These are phyloP conservation scores for Claviceps sp. DNA, from an alignment of 2,329 filamentous ascomycete species.

Conservation along the genomic window DNA sequence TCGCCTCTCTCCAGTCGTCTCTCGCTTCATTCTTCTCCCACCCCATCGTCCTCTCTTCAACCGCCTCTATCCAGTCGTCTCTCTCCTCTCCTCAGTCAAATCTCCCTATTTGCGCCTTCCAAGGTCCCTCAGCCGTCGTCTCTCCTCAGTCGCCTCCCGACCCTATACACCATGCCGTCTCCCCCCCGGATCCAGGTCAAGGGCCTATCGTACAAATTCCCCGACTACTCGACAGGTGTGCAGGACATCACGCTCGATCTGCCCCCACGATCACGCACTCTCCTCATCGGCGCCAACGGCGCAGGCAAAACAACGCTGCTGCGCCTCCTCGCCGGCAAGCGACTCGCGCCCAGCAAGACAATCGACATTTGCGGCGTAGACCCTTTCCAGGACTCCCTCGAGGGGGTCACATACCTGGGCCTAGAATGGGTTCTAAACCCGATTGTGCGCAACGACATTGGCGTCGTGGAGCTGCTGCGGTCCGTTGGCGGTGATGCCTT, in stretches of 20 bases:
- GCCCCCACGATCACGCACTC: conserved; percentile 70
- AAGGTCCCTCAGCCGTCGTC: not conserved
- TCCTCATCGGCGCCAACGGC: conserved; percentile 92
- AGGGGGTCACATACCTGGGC: conserved; percentile 93
- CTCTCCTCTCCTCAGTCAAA: not conserved
- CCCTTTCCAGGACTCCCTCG: conserved; percentile 78
- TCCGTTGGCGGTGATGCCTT: conserved; percentile 81
- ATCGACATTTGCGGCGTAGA: conserved; percentile 74
- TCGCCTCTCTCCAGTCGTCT: no score
- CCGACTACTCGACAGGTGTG: conserved; percentile 70
- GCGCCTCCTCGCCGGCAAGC: conserved; percentile 87
- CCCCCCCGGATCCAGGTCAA: conserved; percentile 57
- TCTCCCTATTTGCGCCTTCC: no score
- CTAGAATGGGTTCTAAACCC: conserved; percentile 97
- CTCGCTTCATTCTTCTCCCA: no score
- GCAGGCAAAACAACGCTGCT: conserved; percentile 95
- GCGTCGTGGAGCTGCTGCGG: conserved; percentile 70
- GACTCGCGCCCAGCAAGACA: conserved; percentile 64
- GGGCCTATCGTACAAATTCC: conserved; percentile 77
- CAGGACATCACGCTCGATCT: conserved; percentile 60
- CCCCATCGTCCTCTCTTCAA: no score
- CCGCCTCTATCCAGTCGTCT: not conserved
- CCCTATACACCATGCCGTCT: not conserved
- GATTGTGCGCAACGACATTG: conserved; percentile 90
- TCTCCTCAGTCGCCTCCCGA: not conserved